Conservation (phyloP, 257 asterid genomes). For the Solanum corneliomulleri region DNA sequence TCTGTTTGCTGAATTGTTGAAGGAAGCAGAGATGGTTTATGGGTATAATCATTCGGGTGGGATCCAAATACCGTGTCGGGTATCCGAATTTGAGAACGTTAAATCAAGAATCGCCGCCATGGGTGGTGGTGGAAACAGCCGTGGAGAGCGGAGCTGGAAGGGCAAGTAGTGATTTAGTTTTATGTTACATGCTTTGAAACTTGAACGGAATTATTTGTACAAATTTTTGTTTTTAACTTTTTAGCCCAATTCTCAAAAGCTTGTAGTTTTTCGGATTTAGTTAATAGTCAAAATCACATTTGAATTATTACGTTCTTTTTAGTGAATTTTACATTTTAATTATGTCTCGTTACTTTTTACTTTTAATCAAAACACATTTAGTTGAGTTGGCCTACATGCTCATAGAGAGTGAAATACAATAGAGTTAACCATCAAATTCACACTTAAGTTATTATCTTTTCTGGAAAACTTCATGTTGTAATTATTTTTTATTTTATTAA, state of each 20-base stretch:
- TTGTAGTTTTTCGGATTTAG: background rate
- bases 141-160: background rate
- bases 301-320: background rate
- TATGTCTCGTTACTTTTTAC: accelerated
- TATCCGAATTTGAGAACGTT: conserved; percentile 41
- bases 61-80: conserved; percentile 59
- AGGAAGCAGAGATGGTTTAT: conserved; percentile 40
- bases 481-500: no score
- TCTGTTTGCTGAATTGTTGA: conserved; percentile 36
- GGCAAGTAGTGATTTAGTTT: background rate
- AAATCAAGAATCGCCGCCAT: conserved; percentile 45
- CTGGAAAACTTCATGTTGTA: no score
- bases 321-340: background rate
- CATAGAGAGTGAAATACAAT: background rate
- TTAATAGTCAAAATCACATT: background rate
- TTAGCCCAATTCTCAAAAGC: background rate
- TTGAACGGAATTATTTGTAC: background rate
- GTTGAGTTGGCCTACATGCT: no score
- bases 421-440: background rate
- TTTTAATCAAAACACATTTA: background rate
- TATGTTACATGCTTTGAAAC: background rate
- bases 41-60: conserved; percentile 57
- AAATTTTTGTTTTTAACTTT: background rate
- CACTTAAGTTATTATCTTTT: no score
- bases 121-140: conserved; percentile 14